Conservation (phyloP, 106 monocot genomes). For the Apostasia ramifera region DNA sequence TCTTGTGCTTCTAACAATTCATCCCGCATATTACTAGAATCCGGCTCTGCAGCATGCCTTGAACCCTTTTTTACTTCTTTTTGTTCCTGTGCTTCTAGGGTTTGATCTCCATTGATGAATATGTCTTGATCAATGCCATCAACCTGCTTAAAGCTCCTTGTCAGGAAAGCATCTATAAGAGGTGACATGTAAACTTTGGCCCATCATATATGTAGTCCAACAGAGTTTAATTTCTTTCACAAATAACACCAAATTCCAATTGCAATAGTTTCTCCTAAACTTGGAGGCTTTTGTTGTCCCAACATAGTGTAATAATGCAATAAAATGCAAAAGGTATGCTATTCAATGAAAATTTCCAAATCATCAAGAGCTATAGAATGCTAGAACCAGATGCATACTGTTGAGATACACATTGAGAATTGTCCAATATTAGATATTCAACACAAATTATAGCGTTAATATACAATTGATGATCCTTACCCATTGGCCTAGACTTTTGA, state of each 20-base stretch:
- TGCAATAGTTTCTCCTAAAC: not conserved
- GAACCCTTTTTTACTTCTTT: conserved; percentile 28
- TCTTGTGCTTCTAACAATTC: conserved; percentile 26
- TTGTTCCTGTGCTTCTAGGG: conserved; percentile 13
- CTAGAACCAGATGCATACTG: too few species aligned
- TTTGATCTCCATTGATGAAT: conserved; percentile 19
- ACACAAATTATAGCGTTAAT: too few species aligned
- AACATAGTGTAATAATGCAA: not conserved
- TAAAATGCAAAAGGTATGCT: too few species aligned
- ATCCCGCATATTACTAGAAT: not conserved
- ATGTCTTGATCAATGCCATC: conserved; percentile 21
- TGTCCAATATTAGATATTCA: too few species aligned
- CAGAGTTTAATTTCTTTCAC: not conserved
- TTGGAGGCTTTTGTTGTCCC: not conserved
- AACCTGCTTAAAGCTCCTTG: conserved; percentile 22
- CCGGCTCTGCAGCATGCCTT: conserved; percentile 37
- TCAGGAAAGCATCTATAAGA: not conserved
- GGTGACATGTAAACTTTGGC: not conserved
- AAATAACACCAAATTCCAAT: not conserved
- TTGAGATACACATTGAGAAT: too few species aligned
- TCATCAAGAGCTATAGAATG: too few species aligned
- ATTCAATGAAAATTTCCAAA: too few species aligned
- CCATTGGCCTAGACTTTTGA: too few species aligned
- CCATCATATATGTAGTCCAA: not conserved
- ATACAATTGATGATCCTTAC: too few species aligned